Evolutionary conservation across 768 basidiomycete species (phyloP).

Genomic region (Amanita polypyramis): DNA sequence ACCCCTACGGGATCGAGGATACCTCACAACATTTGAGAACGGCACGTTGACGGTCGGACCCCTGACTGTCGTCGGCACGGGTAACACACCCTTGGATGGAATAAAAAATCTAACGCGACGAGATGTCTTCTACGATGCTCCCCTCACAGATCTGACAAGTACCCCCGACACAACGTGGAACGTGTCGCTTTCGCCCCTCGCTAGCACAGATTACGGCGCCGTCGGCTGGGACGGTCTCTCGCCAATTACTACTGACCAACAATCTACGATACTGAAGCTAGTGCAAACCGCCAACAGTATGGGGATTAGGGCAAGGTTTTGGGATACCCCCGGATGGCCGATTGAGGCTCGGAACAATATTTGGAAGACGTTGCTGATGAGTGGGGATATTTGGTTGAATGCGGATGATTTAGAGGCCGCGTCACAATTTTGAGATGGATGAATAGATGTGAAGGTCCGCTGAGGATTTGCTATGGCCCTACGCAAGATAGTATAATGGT

Average conservation of each 20-base stretch:
- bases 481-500: too few species aligned
- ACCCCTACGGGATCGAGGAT: conserved; percentile 32
- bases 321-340: conserved; percentile 43
- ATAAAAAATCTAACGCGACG: conserved; percentile 34
- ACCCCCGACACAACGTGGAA: conserved; percentile 25
- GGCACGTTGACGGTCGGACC: conserved; percentile 25
- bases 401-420: conserved; percentile 39
- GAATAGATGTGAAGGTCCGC: background rate
- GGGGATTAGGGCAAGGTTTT: conserved; percentile 39
- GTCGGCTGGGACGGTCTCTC: conserved; percentile 40
- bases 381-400: conserved; percentile 41
- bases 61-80: conserved; percentile 38
- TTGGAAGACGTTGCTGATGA: conserved; percentile 31
- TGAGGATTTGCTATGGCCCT: too few species aligned
- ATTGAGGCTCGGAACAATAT: conserved; percentile 30
- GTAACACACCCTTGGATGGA: conserved; percentile 37
- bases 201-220: conserved; percentile 35
- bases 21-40: conserved; percentile 34
- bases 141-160: conserved; percentile 27
- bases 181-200: conserved; percentile 33
- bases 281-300: conserved; percentile 32
- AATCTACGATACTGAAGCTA: conserved; percentile 25
- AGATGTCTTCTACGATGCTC: conserved; percentile 44
- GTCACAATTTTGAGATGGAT: conserved; percentile 18
- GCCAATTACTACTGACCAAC: conserved; percentile 28